Percentiles rank a stretch among this genome's conserved stretches.
Conservation (phyloP, 768 basidiomycete genomes). For the Boletus fagicola region DNA sequence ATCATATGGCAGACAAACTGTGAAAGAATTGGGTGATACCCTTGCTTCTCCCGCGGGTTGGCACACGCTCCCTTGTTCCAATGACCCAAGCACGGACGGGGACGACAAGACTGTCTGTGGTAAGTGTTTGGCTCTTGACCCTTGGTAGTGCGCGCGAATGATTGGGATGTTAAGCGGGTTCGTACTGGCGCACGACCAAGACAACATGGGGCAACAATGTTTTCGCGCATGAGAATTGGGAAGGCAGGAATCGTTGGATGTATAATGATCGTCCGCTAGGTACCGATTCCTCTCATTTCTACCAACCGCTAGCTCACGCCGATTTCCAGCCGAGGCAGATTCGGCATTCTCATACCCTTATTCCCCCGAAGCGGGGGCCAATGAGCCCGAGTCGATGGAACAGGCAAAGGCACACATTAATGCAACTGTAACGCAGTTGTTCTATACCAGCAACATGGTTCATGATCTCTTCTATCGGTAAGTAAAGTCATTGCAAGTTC, state of each 20-base stretch:
- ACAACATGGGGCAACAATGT: slow-evolving; percentile 87
- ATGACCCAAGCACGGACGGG: slow-evolving; percentile 53
- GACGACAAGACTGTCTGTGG: slow-evolving; percentile 8
- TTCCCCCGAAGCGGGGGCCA: slow-evolving; percentile 57
- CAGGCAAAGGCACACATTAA: slow-evolving; percentile 82
- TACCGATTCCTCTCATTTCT: background rate
- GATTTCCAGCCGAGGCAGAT: slow-evolving; percentile 6
- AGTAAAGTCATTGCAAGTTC: background rate
- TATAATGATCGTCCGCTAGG: slow-evolving; percentile 74
- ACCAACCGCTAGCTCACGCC: background rate
- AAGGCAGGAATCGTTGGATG: slow-evolving; percentile 62
- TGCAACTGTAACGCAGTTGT: slow-evolving; percentile 81
- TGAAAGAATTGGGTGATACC: slow-evolving; percentile 69
- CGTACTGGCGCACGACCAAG: slow-evolving; percentile 39
- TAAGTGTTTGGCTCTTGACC: background rate
- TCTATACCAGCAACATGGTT: slow-evolving; percentile 80
- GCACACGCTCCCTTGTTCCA: slow-evolving; percentile 75
- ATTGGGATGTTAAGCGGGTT: slow-evolving; percentile 21
- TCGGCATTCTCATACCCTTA: slow-evolving; percentile 71
- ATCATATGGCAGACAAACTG: slow-evolving; percentile 31
- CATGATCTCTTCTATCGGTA: slow-evolving; percentile 81
- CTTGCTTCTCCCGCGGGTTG: slow-evolving; percentile 88
- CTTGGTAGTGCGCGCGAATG: background rate
- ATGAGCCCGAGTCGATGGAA: slow-evolving; percentile 50
- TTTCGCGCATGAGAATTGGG: slow-evolving; percentile 94